Evolutionary conservation across 164 flowering plant genomes (phyloP).

Genomic region (Liriodendron chinense): DNA sequence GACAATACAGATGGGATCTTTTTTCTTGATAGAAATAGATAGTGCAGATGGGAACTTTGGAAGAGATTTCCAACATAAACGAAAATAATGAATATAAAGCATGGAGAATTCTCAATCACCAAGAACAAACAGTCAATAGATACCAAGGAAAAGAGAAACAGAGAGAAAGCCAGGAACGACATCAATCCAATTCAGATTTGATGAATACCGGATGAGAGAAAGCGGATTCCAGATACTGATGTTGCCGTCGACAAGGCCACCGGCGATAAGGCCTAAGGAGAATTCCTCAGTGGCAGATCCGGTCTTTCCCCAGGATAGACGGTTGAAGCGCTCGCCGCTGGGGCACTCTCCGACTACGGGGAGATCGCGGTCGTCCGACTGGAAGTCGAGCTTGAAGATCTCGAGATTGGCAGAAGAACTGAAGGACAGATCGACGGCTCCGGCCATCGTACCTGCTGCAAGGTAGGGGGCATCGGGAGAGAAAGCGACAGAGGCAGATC

Average conservation of each 20-base stretch:
- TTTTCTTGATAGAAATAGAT: too few relatives aligned
- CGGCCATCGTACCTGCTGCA: slow-evolving; percentile 98
- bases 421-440: slow-evolving; percentile 88
- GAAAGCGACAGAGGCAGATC: slow-evolving; percentile 87
- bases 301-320: slow-evolving; percentile 77
- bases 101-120: too few relatives aligned
- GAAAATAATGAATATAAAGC: too few relatives aligned
- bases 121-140: background rate
- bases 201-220: slow-evolving; percentile 52
- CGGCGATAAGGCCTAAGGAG: slow-evolving; percentile 78
- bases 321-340: slow-evolving; percentile 79
- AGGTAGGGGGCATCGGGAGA: slow-evolving; percentile 85
- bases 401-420: slow-evolving; percentile 86
- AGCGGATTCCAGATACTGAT: slow-evolving; percentile 85
- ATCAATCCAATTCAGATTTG: background rate
- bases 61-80: too few relatives aligned
- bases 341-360: slow-evolving; percentile 53
- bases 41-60: too few relatives aligned
- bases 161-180: background rate
- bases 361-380: slow-evolving; percentile 70
- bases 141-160: background rate
- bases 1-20: too few relatives aligned
- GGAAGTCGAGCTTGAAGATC: slow-evolving; percentile 86
- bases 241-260: slow-evolving; percentile 87
- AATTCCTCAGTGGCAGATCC: slow-evolving; percentile 57